Evolutionary conservation across 768 basidiomycete genomes (phyloP), one percentile per base, ranked within the genome.

Genomic region (Butyriboletus loyo): DNA sequence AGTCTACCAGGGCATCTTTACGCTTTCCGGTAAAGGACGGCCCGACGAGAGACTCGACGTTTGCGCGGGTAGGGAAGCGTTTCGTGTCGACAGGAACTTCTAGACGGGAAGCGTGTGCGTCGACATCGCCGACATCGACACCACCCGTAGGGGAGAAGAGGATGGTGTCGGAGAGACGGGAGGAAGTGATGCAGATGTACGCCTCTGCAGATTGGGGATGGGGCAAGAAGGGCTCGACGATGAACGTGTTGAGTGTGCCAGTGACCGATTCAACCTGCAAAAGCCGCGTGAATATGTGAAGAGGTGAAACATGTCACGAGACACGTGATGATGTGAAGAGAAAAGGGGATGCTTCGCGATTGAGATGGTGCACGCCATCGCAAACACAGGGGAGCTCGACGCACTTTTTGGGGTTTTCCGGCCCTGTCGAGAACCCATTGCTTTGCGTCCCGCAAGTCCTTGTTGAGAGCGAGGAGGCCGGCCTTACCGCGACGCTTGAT

Each of bases 401-500:
- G 11, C 24, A 57, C 92, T 79, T 89, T 87, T 70, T 92, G 89
- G 41, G 89, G 87, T 73, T 97, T 97, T 54, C 96, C 95, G 30
- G 96, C 95, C 32, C 87, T 81, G 57, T 87, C 84, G 48, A 78
- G 67, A 67, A 98, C 89, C 95, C 97, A 98, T 45, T 80, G 72
- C 67, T 82, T 90, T 21, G 91, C 91, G 64, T 88, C 89, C 34
- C 85, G 78, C 91, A 90, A 97, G 22, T 80, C 77, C 76, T 95
- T 95, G 85, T 98, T 98, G 60, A 99, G 81, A 32, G 86, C 85
- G 57, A 99, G 83, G 14, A 99, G 82, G 59, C 97, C 97, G 21
- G 93, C 93, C 82, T 99, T 99, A 66, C 97, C 97, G 56, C 97
- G 90, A 59, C 97, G 89, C 80, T 98, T 99, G 84, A 98, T 98